A percentile compares a stretch with the other conserved stretches of the same genome.
Conservation (phyloP, 768 basidiomycete species). For the Boletus patriciae region DNA sequence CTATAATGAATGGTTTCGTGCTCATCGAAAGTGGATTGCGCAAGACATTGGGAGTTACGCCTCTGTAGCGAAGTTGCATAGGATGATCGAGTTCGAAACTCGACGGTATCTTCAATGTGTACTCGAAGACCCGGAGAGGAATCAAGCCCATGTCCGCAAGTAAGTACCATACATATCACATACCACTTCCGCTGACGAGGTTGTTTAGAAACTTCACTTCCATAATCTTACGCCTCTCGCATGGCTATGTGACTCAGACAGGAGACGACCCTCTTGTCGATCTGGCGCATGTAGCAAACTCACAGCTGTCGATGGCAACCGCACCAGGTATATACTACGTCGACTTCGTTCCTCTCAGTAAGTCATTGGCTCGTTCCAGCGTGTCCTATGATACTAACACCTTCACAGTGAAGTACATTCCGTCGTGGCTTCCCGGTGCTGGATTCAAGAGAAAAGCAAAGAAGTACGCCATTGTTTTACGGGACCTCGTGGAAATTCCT, state of each 20-base stretch:
- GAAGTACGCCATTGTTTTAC: slow-evolving; percentile 5
- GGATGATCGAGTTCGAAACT: slow-evolving; percentile 1
- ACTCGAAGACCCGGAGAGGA: background rate
- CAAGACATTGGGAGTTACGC: slow-evolving; percentile 8
- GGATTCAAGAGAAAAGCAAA: slow-evolving; percentile 17
- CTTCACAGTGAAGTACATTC: slow-evolving; percentile 25
- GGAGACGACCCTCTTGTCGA: slow-evolving; percentile 40
- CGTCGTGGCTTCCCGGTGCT: slow-evolving; percentile 25
- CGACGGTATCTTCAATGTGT: background rate
- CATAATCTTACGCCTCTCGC: slow-evolving; percentile 37
- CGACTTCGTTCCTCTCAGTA: slow-evolving; percentile 22
- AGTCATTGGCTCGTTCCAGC: background rate
- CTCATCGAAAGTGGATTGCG: slow-evolving; percentile 19
- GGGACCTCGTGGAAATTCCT: slow-evolving; percentile 11
- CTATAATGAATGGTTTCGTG: slow-evolving; percentile 14
- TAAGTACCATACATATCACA: background rate
- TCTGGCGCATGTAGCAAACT: slow-evolving; percentile 29
- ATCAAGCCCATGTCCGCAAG: slow-evolving; percentile 3
- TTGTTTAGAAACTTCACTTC: slow-evolving; percentile 9
- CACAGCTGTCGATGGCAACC: slow-evolving; percentile 17
- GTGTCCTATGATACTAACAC: background rate
- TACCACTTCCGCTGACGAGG: background rate
- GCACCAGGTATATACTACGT: slow-evolving; percentile 12
- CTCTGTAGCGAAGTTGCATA: background rate
- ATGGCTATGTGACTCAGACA: slow-evolving; percentile 39